A percentile compares a stretch with the other conserved stretches of the same genome.
phyloP scores from a whole-genome alignment of 768 basidiomycete genomes.

The Dentipellis fragilis region DNA sequence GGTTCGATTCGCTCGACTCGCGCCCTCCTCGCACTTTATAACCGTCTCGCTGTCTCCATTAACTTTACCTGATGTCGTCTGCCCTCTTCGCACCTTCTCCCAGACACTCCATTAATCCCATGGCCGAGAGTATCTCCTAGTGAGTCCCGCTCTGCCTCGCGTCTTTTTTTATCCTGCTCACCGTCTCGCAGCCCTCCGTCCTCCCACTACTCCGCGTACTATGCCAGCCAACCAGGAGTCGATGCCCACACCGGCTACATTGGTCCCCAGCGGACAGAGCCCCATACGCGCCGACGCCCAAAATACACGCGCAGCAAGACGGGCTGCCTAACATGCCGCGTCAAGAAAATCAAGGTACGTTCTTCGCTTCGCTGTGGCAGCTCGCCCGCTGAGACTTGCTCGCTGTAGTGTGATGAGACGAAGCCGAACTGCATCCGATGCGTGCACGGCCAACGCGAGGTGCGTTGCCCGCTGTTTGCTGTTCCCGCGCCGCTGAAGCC shows the following conservation, averaged over 20 bases:
- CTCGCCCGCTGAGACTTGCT: not conserved
- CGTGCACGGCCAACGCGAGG: constrained; percentile 76
- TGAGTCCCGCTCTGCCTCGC: constrained; percentile 14
- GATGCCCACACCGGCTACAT: constrained; percentile 31
- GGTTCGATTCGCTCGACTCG: constrained; percentile 15
- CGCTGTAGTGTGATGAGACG: constrained; percentile 73
- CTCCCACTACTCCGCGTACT: constrained; percentile 21
- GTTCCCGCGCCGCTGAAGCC: not conserved
- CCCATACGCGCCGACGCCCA: constrained; percentile 66
- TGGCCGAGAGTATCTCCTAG: constrained; percentile 26
- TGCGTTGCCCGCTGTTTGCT: constrained; percentile 24
- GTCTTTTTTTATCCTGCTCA: not conserved
- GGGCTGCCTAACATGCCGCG: constrained; percentile 87
- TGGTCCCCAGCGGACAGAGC: constrained; percentile 38
- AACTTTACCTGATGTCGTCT: constrained; percentile 18
- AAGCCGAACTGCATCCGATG: constrained; percentile 85
- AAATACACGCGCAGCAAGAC: constrained; percentile 95
- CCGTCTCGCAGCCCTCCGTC: constrained; percentile 16
- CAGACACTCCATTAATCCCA: constrained; percentile 15
- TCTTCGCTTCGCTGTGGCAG: not conserved
- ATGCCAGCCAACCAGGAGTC: constrained; percentile 19
- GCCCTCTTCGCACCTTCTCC: constrained; percentile 19
- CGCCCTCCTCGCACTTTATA: constrained; percentile 14
- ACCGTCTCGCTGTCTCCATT: constrained; percentile 15
- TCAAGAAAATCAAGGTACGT: constrained; percentile 88